A percentile compares a stretch with the other conserved stretches of the same genome.
Conservation (phyloP, 1,284 basidiomycete genomes). For the Cutaneotrichosporon mucoides region DNA sequence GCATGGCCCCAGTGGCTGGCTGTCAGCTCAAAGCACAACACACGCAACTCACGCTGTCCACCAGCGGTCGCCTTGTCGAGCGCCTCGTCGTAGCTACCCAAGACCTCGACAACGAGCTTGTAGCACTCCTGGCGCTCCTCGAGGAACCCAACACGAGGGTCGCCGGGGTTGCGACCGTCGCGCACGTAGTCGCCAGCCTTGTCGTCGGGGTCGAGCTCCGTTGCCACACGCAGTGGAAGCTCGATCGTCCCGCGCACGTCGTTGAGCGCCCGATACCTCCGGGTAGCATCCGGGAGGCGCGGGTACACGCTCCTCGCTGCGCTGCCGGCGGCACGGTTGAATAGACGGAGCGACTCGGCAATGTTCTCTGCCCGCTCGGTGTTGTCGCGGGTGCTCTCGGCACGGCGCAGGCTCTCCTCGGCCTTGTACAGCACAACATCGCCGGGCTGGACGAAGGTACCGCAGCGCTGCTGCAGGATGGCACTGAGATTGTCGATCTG, state of each 20-base stretch:
- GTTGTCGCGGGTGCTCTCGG: conserved; percentile 71
- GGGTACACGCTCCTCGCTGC: conserved; percentile 78
- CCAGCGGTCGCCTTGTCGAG: conserved; percentile 25
- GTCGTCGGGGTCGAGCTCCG: conserved; percentile 70
- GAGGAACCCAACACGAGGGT: conserved; percentile 60
- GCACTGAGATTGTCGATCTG: conserved; percentile 95
- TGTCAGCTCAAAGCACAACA: not conserved
- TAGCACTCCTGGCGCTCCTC: conserved; percentile 72
- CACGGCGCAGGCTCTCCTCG: conserved; percentile 86
- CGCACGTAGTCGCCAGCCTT: conserved; percentile 74
- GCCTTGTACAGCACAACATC: conserved; percentile 99
- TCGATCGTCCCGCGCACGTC: conserved; percentile 67
- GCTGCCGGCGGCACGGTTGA: conserved; percentile 62
- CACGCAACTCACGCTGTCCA: conserved; percentile 19
- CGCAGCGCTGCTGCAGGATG: conserved; percentile 87
- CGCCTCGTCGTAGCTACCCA: conserved; percentile 69
- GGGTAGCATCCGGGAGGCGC: conserved; percentile 75
- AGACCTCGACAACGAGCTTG: conserved; percentile 71
- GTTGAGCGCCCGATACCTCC: conserved; percentile 77
- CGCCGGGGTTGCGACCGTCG: conserved; percentile 59
- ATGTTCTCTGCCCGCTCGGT: conserved; percentile 70
- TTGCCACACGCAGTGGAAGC: conserved; percentile 79
- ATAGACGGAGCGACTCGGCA: conserved; percentile 76
- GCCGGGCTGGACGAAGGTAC: conserved; percentile 95
- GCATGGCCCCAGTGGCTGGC: conserved; percentile 6